Evolutionary conservation across 305 asterid species (phyloP).

Genomic region (Coffea humblotiana): DNA sequence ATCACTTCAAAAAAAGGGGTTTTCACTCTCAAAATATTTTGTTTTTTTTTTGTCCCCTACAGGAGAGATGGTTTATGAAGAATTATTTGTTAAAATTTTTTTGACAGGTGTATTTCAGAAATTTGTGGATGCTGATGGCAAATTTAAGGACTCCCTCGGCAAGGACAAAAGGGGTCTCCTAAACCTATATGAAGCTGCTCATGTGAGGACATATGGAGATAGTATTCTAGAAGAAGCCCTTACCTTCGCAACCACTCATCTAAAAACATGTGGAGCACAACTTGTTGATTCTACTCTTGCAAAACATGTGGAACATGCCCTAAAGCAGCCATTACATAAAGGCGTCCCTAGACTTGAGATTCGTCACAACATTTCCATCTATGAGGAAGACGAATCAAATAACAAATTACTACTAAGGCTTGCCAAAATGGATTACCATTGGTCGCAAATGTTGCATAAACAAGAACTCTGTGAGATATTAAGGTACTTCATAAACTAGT

Average conservation of each 20-base stretch:
- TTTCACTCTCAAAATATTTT: no score
- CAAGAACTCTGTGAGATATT: conserved; percentile 28
- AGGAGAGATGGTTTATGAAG: no score
- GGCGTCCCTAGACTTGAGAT: conserved; percentile 30
- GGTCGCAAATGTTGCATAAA: conserved; percentile 26
- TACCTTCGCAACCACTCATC: conserved; percentile 19
- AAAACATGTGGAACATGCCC: conserved; percentile 29
- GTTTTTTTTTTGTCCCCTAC: no score
- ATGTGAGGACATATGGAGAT: conserved; percentile 24
- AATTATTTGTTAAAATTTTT: background rate
- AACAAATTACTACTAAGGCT: conserved; percentile 19
- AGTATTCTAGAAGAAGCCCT: conserved; percentile 33
- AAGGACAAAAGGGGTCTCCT: conserved; percentile 28
- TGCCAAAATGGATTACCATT: conserved; percentile 36
- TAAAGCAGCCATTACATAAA: conserved; percentile 28
- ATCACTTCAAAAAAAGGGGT: no score
- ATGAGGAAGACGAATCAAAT: conserved; percentile 22
- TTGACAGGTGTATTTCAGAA: conserved; percentile 23
- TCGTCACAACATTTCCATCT: conserved; percentile 18
- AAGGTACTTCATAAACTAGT: conserved; percentile 7
- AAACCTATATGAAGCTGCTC: conserved; percentile 36
- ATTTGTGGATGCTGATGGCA: conserved; percentile 22
- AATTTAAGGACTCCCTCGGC: conserved; percentile 21
- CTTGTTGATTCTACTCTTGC: conserved; percentile 5
- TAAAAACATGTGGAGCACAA: conserved; percentile 11